Evolutionary conservation across 2,329 filamentous ascomycete species (phyloP), one percentile per base, ranked within the genome.

Genomic region (Harringtonia lauricola): DNA sequence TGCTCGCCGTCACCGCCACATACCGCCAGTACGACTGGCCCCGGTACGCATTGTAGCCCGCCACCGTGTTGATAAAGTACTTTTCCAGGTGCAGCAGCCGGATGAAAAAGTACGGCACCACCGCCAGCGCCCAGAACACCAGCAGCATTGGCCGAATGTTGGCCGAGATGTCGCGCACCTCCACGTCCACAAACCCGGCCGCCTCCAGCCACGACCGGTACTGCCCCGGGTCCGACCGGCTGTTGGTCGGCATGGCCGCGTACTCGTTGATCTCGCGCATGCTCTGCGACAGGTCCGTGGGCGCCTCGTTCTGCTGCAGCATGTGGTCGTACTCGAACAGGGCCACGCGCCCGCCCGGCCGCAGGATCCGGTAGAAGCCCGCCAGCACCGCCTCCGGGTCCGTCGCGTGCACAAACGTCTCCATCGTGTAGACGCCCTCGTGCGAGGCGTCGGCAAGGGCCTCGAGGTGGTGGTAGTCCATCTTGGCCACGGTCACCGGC

Each of bases 391-490:
- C 55, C 34, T 60, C 49, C 0, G 68, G 64, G 33, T 74, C 63
- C 1, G 65, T 69, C 1, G 71, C 69, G 50, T 76, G 71, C 0
- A 74, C 71, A 38, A 76, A 64, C 0, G 71, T 73, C 54, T 76
- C 70, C 65, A 75, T 71, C 0, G 71, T 75, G 53, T 75, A 76
- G 24, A 70, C 57, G 4, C 71, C 72, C 43, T 76, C 70, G 35
- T 70, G 64, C 0, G 60, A 65, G 4, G 50, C 55, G 22, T 57
- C 49, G 0, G 50, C 43, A 19, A 74, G 56, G 6, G 49, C 47
- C 2, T 67, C 62, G 1, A 76, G 59, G 47, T 73, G 57, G 48
- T 76, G 71, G 50, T 75, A 76, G 49, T 76, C 69, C 54, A 63
- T 66, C 46, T 60, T 60, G 4, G 51, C 53, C 14, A 68, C 64